A percentile compares a stretch with the other conserved stretches of the same genome.
Evolutionary conservation across 1,139 yeast species (phyloP).

Genomic region (Hyphopichia fennica): DNA sequence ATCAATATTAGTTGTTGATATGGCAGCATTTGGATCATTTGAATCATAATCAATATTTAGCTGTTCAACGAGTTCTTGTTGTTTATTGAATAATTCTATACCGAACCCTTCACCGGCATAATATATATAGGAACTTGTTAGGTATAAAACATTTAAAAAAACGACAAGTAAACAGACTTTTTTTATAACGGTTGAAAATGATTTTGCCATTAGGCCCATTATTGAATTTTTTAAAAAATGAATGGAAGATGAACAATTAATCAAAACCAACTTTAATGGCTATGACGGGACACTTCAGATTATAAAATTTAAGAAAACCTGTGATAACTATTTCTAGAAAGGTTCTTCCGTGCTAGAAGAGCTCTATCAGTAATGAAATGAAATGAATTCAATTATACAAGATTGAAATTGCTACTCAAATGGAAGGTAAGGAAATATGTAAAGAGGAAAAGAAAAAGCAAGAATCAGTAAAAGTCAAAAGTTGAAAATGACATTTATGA

Average conservation of each 20-base stretch:
- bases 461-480: neutral
- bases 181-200: neutral
- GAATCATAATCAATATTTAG: slow-evolving; percentile 7
- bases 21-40: neutral
- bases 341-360: no score
- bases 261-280: no score
- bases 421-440: no score
- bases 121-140: neutral
- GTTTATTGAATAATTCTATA: neutral
- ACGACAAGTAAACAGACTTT: slow-evolving; percentile 1
- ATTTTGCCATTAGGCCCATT: neutral
- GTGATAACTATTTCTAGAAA: no score
- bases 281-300: no score
- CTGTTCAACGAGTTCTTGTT: slow-evolving; percentile 6
- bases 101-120: slow-evolving; percentile 2
- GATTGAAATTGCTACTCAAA: no score
- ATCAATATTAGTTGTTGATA: slow-evolving; percentile 6
- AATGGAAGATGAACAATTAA: neutral
- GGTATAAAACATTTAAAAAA: slow-evolving; percentile 1
- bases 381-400: no score
- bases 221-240: neutral
- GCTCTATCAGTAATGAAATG: no score
- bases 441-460: neutral
- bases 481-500: neutral
- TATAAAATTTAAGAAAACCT: no score